Evolutionary conservation across 2,329 filamentous ascomycete species (phyloP).

Genomic region (Beauveria sp.): DNA sequence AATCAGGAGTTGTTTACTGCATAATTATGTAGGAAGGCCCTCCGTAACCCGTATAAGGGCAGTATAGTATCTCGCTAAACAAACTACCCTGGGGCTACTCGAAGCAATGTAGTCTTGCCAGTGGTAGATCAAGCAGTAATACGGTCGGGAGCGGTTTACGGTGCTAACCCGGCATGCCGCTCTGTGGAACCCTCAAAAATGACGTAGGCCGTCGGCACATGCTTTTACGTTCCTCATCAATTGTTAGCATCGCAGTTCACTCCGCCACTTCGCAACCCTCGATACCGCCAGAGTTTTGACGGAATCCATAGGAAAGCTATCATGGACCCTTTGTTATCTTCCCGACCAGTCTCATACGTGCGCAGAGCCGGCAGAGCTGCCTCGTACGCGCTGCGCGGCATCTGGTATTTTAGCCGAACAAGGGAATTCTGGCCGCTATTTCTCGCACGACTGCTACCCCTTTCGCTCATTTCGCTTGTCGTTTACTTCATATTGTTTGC

Average conservation of each 20-base stretch:
- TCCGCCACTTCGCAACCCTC: neutral
- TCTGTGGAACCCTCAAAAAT: neutral
- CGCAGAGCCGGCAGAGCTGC: constrained; percentile 37
- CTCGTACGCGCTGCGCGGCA: constrained; percentile 58
- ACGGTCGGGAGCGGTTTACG: neutral
- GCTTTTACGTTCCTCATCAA: neutral
- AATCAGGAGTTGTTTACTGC: neutral
- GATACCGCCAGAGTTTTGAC: neutral
- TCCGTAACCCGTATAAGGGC: too few relatives aligned
- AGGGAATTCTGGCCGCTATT: constrained; percentile 79
- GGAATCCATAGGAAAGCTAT: neutral
- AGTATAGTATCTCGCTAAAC: too few relatives aligned
- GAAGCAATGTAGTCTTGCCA: neutral
- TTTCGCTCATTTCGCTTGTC: constrained; percentile 72
- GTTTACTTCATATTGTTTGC: constrained; percentile 82
- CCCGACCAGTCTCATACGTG: constrained; percentile 32
- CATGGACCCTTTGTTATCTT: constrained; percentile 7
- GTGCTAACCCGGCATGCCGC: neutral
- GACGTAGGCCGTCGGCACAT: constrained; percentile 1
- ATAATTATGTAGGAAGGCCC: too few relatives aligned
- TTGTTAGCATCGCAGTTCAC: neutral
- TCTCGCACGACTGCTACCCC: constrained; percentile 66
- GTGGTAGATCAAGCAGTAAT: neutral
- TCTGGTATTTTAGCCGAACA: constrained; percentile 73
- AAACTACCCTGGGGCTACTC: neutral